Evolutionary conservation across 192 early-diverging fungal species (phyloP).

Genomic region (Coemansia sp.): DNA sequence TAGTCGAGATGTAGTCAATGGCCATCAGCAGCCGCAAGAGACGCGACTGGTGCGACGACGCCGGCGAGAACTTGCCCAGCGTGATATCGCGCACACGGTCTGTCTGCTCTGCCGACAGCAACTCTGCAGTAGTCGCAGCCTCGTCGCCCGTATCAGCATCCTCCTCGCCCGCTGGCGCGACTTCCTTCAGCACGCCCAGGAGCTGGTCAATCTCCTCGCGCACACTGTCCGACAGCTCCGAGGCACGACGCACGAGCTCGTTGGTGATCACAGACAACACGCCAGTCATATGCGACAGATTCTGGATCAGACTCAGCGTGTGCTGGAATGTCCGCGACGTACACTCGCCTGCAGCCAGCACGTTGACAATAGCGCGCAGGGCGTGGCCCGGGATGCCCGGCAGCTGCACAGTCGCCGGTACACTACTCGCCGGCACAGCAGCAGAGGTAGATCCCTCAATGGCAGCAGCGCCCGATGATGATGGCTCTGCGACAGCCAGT

Average conservation of each 20-base stretch:
- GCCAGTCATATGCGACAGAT: slow-evolving; percentile 69
- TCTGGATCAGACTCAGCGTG: slow-evolving; percentile 85
- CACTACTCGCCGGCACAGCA: background rate
- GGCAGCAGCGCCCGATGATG: background rate
- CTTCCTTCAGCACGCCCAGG: slow-evolving; percentile 51
- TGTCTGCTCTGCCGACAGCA: slow-evolving; percentile 25
- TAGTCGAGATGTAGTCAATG: slow-evolving; percentile 71
- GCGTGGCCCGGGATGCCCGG: slow-evolving; percentile 81
- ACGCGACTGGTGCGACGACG: slow-evolving; percentile 88
- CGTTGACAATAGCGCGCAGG: slow-evolving; percentile 82
- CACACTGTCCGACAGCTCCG: slow-evolving; percentile 66
- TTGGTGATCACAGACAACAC: slow-evolving; percentile 71
- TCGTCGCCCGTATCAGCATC: slow-evolving; percentile 34
- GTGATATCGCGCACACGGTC: slow-evolving; percentile 73
- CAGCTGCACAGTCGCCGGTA: slow-evolving; percentile 54
- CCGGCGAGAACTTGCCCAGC: slow-evolving; percentile 74
- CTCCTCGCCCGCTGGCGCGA: slow-evolving; percentile 6
- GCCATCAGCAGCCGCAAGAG: slow-evolving; percentile 91
- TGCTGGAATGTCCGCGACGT: slow-evolving; percentile 93
- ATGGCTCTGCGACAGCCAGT: no score
- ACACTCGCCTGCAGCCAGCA: slow-evolving; percentile 85
- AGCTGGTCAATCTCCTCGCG: slow-evolving; percentile 68
- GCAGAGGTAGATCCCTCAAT: slow-evolving; percentile 1
- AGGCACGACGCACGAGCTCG: slow-evolving; percentile 73
- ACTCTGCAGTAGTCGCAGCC: slow-evolving; percentile 5